phyloP scores from a whole-genome alignment of 2,329 filamentous ascomycete genomes.

The Apiospora pterosperma region DNA sequence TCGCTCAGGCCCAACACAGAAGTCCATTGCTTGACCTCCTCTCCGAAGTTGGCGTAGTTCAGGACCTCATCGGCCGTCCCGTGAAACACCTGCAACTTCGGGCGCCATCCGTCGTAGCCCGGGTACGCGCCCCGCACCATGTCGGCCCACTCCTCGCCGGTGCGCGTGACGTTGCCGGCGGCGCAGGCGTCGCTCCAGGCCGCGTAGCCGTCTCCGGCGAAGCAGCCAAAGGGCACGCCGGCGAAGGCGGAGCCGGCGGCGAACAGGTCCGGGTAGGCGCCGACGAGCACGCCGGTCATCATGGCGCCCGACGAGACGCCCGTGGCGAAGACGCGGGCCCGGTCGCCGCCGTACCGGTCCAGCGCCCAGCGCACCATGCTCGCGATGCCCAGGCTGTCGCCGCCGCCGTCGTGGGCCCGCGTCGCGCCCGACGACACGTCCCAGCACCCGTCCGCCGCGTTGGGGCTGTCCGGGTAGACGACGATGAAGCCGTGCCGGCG shows the following conservation, averaged over 20 bases:
- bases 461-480: constrained; percentile 32
- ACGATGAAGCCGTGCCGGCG: constrained; percentile 51
- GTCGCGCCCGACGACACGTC: constrained; percentile 38
- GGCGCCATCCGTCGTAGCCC: constrained; percentile 45
- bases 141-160: constrained; percentile 29
- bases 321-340: constrained; percentile 46
- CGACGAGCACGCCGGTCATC: constrained; percentile 53
- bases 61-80: constrained; percentile 49
- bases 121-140: constrained; percentile 42
- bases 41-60: constrained; percentile 48
- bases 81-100: constrained; percentile 57
- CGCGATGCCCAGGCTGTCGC: constrained; percentile 48
- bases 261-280: constrained; percentile 50
- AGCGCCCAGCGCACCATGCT: constrained; percentile 42
- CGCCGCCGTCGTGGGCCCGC: constrained; percentile 46
- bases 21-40: constrained; percentile 53
- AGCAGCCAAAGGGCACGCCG: constrained; percentile 46
- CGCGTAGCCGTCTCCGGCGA: constrained; percentile 34
- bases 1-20: constrained; percentile 32
- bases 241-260: constrained; percentile 45
- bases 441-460: constrained; percentile 9
- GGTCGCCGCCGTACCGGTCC: constrained; percentile 37
- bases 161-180: constrained; percentile 39
- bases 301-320: constrained; percentile 51
- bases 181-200: constrained; percentile 53